Evolutionary conservation across 768 basidiomycete genomes (phyloP).

Genomic region (Panus rudis): DNA sequence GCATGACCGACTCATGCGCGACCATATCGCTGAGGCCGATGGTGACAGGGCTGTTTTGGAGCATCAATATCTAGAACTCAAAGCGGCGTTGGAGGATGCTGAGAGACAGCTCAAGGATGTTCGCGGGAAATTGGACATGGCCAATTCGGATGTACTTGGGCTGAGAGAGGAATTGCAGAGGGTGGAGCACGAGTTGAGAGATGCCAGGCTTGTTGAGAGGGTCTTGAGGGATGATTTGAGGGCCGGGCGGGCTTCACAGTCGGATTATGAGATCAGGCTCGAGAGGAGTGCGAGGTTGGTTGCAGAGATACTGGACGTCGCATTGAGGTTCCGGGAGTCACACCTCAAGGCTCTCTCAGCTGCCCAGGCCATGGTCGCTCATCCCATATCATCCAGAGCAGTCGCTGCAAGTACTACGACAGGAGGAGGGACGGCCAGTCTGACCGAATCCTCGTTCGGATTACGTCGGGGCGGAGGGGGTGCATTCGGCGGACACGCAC

Average conservation of each 20-base stretch:
- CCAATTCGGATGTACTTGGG: constrained; percentile 59
- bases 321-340: constrained; percentile 68
- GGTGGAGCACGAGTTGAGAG: constrained; percentile 62
- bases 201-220: constrained; percentile 59
- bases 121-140: constrained; percentile 52
- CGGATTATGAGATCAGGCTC: constrained; percentile 57
- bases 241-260: constrained; percentile 60
- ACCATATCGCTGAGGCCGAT: constrained; percentile 89
- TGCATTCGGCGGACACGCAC: too few relatives aligned
- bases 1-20: constrained; percentile 62
- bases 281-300: constrained; percentile 63
- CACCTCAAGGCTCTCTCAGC: constrained; percentile 66
- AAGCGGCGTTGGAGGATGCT: constrained; percentile 52
- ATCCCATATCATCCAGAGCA: constrained; percentile 39
- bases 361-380: constrained; percentile 48
- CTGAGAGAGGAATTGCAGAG: constrained; percentile 69
- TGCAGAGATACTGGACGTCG: constrained; percentile 77
- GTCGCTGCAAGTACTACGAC: constrained; percentile 30
- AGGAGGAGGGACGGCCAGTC: constrained; percentile 15
- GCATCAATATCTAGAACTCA: constrained; percentile 74
- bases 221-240: constrained; percentile 70
- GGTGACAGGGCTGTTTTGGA: constrained; percentile 91
- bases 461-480: constrained; percentile 45
- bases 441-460: constrained; percentile 46
- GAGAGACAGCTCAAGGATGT: constrained; percentile 60